Evolutionary conservation across 1,284 basidiomycete genomes (phyloP), one percentile per base, ranked within the genome.

Genomic region (Leccinum pachyderme): DNA sequence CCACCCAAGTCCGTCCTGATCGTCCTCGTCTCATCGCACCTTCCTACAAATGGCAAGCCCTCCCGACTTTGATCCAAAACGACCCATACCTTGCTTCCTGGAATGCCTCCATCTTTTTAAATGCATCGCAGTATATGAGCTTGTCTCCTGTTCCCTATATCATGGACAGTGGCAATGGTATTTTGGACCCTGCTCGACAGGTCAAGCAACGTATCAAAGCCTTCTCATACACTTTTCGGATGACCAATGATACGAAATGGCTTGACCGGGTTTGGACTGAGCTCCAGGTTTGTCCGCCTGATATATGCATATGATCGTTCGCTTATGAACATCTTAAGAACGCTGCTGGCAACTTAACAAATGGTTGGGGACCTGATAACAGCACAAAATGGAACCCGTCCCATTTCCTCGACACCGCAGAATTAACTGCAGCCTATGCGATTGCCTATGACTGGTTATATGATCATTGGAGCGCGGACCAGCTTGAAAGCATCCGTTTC

Each of bases 391-490:
- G 95, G 94, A 96, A 97, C 74, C 79, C 87, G 3, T 62, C 55
- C 3, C 97, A 99, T 75, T 99, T 98, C 84, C 88, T 99, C 55
- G 97, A 99, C 72, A 79, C 87, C 7, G 96, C 87, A 22, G 97
- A 99, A 72, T 82, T 98, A 67, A 87, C 85, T 28, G 83, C 87
- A 32, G 93, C 89, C 1, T 97, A 86, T 66, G 95, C 82, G 33
- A 91, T 97, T 63, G 97, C 87, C 2, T 99, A 98, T 68, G 97
- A 99, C 72, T 99, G 90, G 90, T 74, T 99, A 53, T 89, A 97
- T 73, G 88, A 96, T 56, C 78, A 83, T 55, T 97, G 92, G 91
- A 84, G 82, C 7, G 72, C 78, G 31, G 80, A 84, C 5, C 91
- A 97, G 74, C 87, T 86, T 69, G 75, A 72, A 43, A 75, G 78